Evolutionary conservation across 306 rosid genomes (phyloP), one percentile per base, ranked within the genome.

Genomic region (Benincasa hispida): DNA sequence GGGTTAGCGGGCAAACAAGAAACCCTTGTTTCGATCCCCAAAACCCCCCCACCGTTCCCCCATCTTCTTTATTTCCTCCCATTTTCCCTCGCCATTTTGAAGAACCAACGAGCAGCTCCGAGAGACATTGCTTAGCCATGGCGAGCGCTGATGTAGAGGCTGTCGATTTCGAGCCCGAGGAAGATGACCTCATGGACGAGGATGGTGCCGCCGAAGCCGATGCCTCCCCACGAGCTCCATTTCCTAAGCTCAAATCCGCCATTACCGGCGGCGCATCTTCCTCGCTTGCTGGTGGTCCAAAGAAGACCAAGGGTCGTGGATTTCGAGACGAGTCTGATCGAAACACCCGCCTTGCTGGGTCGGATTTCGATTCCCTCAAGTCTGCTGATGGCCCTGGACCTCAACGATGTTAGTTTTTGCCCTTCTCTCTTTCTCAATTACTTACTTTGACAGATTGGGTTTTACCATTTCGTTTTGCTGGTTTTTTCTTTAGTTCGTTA

Each of bases 171-270:
- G 99, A 94, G 85, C 97, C 97, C 7, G 97, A 94, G 84, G 97
- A 94, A 5, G 98, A 94, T 81, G 98, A 94, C 85, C 86, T 95
- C 82, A 95, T 95, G 99, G 99, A 95, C 91, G 99, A 95, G 84
- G 99, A 95, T 22, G 97, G 84, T 48, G 96, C 91, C 22, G 80
- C 82, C 5, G 97, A 87, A 54, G 91, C 81, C 54, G 97, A 91
- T 77, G 89, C 86, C 79, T 90, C 97, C 50, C 98, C 98, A 3
- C 84, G 82, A 47, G 91, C 93, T 42, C 92, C 97, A 35, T 86
- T 83, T 4, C 99, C 96, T 0, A 95, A 95, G 83, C 90, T 95
- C 84, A 95, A 92, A 86, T 95, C 99, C 28, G 96, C 99, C 72
- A 92, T 95, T 62, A 95, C 98, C 17, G 89, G 88, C 32, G 85